Evolutionary conservation across 2,329 filamentous ascomycete genomes (phyloP).

Genomic region (Chaetomium strumarium): DNA sequence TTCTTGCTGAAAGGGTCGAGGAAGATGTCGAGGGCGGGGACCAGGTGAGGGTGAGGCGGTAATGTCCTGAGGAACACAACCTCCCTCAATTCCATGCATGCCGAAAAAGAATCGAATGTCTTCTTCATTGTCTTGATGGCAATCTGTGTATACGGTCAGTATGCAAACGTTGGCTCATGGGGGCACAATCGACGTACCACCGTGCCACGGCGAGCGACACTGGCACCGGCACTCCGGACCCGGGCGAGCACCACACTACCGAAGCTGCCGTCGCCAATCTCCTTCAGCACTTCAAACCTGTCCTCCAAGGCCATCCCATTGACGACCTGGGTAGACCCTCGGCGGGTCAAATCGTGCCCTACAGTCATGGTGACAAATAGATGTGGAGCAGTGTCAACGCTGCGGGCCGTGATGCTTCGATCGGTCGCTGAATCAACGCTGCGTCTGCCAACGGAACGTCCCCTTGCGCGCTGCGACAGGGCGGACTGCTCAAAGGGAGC

Average conservation of each 20-base stretch:
- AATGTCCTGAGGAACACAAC: conserved; percentile 93
- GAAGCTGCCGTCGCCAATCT: conserved; percentile 98
- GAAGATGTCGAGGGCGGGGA: conserved; percentile 97
- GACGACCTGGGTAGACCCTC: conserved; percentile 52
- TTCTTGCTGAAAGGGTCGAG: conserved; percentile 94
- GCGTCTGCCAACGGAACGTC: background rate
- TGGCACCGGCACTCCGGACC: conserved; percentile 83
- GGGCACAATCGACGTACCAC: conserved; percentile 59
- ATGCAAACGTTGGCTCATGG: background rate
- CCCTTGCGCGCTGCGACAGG: conserved; percentile 14
- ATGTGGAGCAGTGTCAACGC: background rate
- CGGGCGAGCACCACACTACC: conserved; percentile 90
- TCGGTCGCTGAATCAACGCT: background rate
- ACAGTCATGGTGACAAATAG: conserved; percentile 61
- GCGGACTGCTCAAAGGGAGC: conserved; percentile 24
- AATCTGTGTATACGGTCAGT: conserved; percentile 52
- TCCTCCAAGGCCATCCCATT: conserved; percentile 69
- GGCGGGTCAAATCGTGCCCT: conserved; percentile 65
- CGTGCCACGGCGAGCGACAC: conserved; percentile 81
- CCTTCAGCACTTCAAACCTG: conserved; percentile 93
- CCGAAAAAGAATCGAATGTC: conserved; percentile 85
- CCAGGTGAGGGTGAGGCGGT: conserved; percentile 81
- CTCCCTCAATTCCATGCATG: conserved; percentile 89
- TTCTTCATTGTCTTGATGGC: conserved; percentile 99
- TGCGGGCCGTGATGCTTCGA: background rate